Evolutionary conservation across 148 eudicot genomes (phyloP).

Genomic region (Chenopodium suecicum): DNA sequence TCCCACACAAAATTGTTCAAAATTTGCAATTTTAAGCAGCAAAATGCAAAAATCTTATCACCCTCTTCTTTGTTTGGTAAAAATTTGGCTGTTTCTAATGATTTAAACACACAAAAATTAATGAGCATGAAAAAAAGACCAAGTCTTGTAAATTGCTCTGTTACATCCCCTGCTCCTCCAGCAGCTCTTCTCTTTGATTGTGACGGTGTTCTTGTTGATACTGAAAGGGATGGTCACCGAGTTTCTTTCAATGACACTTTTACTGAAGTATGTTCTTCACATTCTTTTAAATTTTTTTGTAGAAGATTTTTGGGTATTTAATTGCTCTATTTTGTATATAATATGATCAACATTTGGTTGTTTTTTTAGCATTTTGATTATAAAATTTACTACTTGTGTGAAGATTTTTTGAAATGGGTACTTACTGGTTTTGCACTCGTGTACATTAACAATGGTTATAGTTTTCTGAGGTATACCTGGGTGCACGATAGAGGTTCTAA

Average conservation of each 20-base stretch:
- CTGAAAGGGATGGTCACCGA: constrained; percentile 94
- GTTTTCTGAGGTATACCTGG: no score
- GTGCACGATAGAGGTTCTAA: neutral
- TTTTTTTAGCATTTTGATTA: neutral
- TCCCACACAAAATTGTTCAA: constrained; percentile 14
- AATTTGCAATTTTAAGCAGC: neutral
- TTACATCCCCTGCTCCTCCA: constrained; percentile 53
- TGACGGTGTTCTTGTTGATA: constrained; percentile 96
- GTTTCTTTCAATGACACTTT: constrained; percentile 95
- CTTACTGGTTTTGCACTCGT: neutral
- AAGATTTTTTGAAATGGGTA: neutral
- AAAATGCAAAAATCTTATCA: constrained; percentile 18
- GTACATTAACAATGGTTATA: no score
- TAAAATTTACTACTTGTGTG: neutral
- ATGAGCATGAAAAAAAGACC: constrained; percentile 5
- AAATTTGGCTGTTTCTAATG: constrained; percentile 2
- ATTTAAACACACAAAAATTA: neutral
- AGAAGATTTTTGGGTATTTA: neutral
- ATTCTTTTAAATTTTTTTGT: neutral
- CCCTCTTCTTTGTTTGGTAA: constrained; percentile 29
- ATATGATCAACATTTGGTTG: neutral
- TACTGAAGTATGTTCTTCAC: constrained; percentile 51
- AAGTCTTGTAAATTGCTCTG: constrained; percentile 35
- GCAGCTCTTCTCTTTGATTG: constrained; percentile 91
- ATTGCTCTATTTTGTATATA: neutral